A percentile compares a stretch with the other conserved stretches of the same genome.
phyloP scores from a whole-genome alignment of 345 rosid genomes.

The Anastatica hierochuntica region DNA sequence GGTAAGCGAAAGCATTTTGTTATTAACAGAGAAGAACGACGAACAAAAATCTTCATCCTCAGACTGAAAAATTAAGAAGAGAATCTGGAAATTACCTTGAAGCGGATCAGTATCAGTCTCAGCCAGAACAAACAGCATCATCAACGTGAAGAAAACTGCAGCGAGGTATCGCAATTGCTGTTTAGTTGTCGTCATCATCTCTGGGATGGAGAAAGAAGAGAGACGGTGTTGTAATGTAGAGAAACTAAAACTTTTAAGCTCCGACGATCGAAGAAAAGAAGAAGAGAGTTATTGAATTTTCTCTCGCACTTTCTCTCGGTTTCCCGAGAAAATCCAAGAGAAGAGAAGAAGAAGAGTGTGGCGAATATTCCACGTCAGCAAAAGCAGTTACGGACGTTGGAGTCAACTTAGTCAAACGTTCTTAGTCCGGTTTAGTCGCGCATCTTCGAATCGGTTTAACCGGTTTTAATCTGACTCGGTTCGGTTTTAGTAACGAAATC shows the following conservation, averaged over 20 bases:
- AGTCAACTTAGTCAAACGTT: too few relatives aligned
- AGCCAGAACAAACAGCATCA: constrained; percentile 29
- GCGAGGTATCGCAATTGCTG: constrained; percentile 8
- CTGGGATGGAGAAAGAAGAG: constrained; percentile 4
- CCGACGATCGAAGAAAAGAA: constrained; percentile 6
- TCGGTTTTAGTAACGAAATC: too few relatives aligned
- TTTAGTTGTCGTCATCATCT: constrained; percentile 25
- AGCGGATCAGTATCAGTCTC: constrained; percentile 46
- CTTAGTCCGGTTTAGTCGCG: too few relatives aligned
- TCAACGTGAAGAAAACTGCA: constrained; percentile 24
- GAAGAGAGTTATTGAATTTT: constrained; percentile 3
- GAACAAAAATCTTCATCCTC: not conserved
- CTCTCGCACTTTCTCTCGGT: constrained; percentile 26
- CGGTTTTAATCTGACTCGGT: too few relatives aligned
- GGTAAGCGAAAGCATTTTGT: too few relatives aligned
- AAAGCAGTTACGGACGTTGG: constrained; percentile 30
- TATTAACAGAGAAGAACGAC: not conserved
- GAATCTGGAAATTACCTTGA: constrained; percentile 43
- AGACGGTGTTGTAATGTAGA: not conserved
- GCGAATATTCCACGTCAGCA: constrained; percentile 32
- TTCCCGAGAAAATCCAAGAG: constrained; percentile 7
- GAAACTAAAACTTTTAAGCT: constrained; percentile 2
- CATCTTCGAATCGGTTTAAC: too few relatives aligned
- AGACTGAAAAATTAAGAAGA: not conserved
- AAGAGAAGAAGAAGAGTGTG: constrained; percentile 1